These are phyloP conservation scores for Nakazawaea pomicola DNA, from an alignment of 805 yeast species.

Conservation along the genomic window DNA sequence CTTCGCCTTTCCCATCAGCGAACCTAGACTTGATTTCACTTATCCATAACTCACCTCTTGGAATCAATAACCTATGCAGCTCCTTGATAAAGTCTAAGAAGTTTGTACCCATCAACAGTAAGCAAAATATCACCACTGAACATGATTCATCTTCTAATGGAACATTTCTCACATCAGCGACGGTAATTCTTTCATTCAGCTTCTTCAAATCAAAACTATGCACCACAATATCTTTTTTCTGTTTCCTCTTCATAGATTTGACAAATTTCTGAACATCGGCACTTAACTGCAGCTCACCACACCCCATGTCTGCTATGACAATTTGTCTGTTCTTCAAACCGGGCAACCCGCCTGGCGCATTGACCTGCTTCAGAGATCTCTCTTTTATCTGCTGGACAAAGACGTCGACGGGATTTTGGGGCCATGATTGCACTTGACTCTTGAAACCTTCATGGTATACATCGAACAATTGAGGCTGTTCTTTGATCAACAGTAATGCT, in stretches of 20 bases:
- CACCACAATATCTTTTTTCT: constrained; percentile 48
- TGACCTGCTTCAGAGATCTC: constrained; percentile 61
- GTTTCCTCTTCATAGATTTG: constrained; percentile 28
- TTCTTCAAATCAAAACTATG: constrained; percentile 90
- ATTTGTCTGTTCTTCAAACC: constrained; percentile 61
- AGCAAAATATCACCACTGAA: constrained; percentile 85
- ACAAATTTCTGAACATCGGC: constrained; percentile 53
- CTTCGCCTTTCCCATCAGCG: constrained; percentile 68
- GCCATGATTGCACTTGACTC: constrained; percentile 95
- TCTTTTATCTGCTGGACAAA: constrained; percentile 67
- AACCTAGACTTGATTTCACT: constrained; percentile 95
- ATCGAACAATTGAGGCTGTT: constrained; percentile 85
- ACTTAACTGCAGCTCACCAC: constrained; percentile 94
- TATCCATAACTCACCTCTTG: constrained; percentile 94
- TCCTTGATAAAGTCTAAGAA: constrained; percentile 88
- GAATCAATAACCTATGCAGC: constrained; percentile 81
- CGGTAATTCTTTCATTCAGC: constrained; percentile 86
- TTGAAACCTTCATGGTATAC: constrained; percentile 96
- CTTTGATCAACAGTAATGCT: constrained; percentile 66
- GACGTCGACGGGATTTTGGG: constrained; percentile 95
- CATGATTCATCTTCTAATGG: constrained; percentile 79
- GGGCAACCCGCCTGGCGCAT: constrained; percentile 96
- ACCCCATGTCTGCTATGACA: constrained; percentile 96
- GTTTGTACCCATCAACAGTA: constrained; percentile 96
- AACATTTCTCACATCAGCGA: constrained; percentile 91